These are phyloP conservation scores for Starmerella roubikii DNA, from an alignment of 805 yeast species.

Conservation along the genomic window DNA sequence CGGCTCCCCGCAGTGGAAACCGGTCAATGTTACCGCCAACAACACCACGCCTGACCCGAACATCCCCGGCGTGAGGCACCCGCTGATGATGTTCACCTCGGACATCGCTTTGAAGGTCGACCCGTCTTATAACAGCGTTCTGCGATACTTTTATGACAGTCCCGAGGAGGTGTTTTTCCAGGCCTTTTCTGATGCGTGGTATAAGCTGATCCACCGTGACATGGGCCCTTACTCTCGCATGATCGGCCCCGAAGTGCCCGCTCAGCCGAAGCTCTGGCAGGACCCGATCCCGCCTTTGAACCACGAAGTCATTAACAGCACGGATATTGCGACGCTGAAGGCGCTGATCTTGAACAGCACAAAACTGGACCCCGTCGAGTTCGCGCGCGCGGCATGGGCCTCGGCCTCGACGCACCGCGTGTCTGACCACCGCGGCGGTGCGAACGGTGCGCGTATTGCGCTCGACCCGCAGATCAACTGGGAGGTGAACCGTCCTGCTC, in stretches of 20 bases:
- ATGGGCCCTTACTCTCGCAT: constrained; percentile 16
- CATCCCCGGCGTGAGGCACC: constrained; percentile 7
- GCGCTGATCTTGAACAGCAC: constrained; percentile 4
- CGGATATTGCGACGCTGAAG: constrained; percentile 10
- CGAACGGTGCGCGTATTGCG: constrained; percentile 17
- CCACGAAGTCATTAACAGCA: constrained; percentile 10
- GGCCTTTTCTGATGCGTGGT: constrained; percentile 18
- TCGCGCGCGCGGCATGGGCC: constrained; percentile 18
- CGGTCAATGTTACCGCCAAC: constrained; percentile 2
- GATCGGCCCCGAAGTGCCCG: constrained; percentile 16
- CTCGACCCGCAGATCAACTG: constrained; percentile 16
- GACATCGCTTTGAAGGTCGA: constrained; percentile 17
- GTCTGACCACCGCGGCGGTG: constrained; percentile 18
- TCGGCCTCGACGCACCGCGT: constrained; percentile 15
- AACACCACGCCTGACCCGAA: constrained; percentile 16
- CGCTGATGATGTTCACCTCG: constrained; percentile 17
- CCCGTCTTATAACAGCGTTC: constrained; percentile 10
- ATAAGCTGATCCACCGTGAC: constrained; percentile 17
- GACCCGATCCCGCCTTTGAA: constrained; percentile 14
- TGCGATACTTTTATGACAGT: constrained; percentile 11
- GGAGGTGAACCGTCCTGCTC: constrained; percentile 18
- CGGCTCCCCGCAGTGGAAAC: constrained; percentile 16
- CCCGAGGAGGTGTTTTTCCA: constrained; percentile 9
- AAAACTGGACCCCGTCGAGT: constrained; percentile 6
- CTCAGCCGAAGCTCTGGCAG: constrained; percentile 13